Conservation (phyloP, 768 basidiomycete species). For the Russula earlei region DNA sequence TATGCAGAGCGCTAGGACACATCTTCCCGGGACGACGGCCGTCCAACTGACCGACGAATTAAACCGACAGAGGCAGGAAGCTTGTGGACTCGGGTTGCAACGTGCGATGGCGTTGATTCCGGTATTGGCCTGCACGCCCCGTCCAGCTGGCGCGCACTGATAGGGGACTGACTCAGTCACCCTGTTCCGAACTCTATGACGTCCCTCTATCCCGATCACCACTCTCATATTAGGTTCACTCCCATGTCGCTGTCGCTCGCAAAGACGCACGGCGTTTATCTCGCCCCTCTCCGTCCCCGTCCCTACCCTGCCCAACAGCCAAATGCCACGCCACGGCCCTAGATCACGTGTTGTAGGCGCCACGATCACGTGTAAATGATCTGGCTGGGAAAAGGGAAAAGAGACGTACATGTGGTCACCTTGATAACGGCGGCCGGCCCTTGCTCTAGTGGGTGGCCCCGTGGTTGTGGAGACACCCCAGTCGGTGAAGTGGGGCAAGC, state of each 20-base stretch:
- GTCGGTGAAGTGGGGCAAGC: no score
- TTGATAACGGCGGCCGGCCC: neutral
- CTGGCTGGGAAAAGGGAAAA: no score
- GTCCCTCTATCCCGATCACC: neutral
- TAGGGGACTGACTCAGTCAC: no score
- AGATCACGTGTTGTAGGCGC: neutral
- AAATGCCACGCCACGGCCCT: neutral
- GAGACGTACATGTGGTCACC: neutral
- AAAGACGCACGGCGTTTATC: no score
- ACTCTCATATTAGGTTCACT: conserved; percentile 8
- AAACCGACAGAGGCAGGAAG: neutral
- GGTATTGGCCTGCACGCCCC: no score
- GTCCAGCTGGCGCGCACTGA: neutral
- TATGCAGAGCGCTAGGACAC: neutral
- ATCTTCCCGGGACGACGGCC: neutral
- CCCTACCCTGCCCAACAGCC: no score
- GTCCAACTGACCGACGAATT: neutral
- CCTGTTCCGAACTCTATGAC: conserved; percentile 6
- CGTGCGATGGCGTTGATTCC: no score
- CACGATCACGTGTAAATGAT: neutral
- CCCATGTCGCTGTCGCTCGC: no score
- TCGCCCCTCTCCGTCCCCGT: neutral
- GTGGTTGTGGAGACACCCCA: neutral
- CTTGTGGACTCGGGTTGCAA: neutral
- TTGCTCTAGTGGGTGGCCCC: neutral